Percentiles rank a stretch among this genome's conserved stretches.
Evolutionary conservation across 225 moss, liverwort and hornwort genomes (phyloP).

Genomic region (Rhytidiadelphus loreus): DNA sequence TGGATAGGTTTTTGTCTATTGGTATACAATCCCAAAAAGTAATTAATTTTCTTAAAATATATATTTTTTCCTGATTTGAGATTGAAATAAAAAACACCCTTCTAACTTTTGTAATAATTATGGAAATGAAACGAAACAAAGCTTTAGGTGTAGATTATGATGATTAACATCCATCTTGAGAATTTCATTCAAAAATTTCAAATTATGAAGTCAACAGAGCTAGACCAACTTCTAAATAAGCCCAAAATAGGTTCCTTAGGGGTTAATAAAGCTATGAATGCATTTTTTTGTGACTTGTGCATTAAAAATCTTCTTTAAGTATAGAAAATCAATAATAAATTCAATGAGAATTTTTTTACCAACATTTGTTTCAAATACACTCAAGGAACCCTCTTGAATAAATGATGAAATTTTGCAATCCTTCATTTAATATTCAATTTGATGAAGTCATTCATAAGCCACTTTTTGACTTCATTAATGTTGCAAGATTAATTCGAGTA

Average conservation of each 20-base stretch:
- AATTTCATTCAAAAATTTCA: no score
- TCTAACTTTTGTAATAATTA: neutral
- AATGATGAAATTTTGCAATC: neutral
- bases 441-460: neutral
- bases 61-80: accelerated
- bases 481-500: neutral
- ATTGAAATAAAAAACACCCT: accelerated
- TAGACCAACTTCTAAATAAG: neutral
- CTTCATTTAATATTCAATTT: neutral
- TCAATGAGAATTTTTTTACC: neutral
- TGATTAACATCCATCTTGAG: neutral
- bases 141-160: neutral
- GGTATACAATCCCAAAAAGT: neutral
- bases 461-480: neutral
- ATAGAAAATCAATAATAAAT: neutral
- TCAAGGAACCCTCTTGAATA: accelerated
- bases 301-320: accelerated
- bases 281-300: accelerated
- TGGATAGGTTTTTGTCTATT: accelerated
- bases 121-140: accelerated
- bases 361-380: neutral
- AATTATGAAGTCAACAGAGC: neutral
- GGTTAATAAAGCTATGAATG: accelerated
- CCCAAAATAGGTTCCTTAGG: accelerated
- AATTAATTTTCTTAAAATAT: no score